These are phyloP conservation scores for Rhodomyrtus psidioides DNA, from an alignment of 441 rosid genomes.

Conservation along the genomic window DNA sequence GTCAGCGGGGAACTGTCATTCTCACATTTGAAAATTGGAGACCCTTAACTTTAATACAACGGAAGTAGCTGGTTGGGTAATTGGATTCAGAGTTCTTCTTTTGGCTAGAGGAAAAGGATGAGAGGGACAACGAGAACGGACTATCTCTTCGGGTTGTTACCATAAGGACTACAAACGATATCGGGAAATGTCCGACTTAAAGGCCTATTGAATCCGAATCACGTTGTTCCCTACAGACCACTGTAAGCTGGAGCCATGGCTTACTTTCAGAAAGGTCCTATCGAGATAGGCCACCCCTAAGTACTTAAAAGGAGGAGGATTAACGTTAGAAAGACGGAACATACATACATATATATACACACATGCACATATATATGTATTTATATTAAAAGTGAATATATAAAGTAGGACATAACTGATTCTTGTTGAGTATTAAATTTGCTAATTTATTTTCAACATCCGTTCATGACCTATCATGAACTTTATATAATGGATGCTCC, in stretches of 20 bases:
- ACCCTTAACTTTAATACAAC: neutral
- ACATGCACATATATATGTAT: no score
- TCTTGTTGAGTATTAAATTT: neutral
- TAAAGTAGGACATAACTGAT: neutral
- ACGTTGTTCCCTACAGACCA: neutral
- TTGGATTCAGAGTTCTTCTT: neutral
- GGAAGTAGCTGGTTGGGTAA: neutral
- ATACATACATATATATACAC: no score
- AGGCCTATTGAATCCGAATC: neutral
- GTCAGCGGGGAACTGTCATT: neutral
- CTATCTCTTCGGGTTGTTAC: neutral
- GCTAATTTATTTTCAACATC: neutral
- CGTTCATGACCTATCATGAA: neutral
- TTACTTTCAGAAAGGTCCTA: neutral
- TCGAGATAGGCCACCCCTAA: fast-evolving
- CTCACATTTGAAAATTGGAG: neutral
- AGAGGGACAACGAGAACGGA: neutral
- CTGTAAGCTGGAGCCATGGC: neutral
- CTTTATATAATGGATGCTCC: neutral
- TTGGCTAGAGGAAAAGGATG: neutral
- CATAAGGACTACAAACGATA: neutral
- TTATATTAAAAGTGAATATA: no score
- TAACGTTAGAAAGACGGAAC: neutral
- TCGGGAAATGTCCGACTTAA: neutral
- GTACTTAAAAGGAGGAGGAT: neutral